phyloP scores from a whole-genome alignment of 768 basidiomycete species.

The Lentinula boryana region DNA sequence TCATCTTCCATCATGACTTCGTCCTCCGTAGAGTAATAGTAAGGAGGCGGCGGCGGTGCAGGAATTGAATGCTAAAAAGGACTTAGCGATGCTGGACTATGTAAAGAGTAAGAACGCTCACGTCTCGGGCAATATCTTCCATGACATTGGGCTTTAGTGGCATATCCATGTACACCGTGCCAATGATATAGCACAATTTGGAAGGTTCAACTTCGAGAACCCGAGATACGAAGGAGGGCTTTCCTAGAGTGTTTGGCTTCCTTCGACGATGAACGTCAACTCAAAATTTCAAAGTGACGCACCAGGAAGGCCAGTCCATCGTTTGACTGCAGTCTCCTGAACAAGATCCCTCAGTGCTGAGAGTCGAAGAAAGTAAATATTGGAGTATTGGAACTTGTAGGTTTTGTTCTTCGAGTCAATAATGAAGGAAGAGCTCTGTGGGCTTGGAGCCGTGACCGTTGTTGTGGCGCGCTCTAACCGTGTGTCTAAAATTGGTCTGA shows the following conservation, averaged over 20 bases:
- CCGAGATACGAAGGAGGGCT: conserved; percentile 65
- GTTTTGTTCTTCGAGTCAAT: conserved; percentile 37
- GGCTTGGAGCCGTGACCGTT: conserved; percentile 26
- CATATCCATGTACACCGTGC: conserved; percentile 99
- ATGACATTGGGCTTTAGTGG: conserved; percentile 97
- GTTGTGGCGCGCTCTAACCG: conserved; percentile 29
- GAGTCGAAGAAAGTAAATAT: conserved; percentile 49
- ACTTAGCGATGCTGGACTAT: conserved; percentile 4
- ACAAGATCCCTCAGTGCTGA: conserved; percentile 33
- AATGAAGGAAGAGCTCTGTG: conserved; percentile 38
- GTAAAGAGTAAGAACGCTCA: conserved; percentile 32
- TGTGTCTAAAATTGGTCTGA: neutral
- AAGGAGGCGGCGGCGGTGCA: conserved; percentile 68
- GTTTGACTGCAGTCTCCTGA: conserved; percentile 29
- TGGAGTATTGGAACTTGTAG: conserved; percentile 52
- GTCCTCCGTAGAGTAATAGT: conserved; percentile 76
- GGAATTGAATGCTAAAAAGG: conserved; percentile 75
- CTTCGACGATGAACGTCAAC: neutral
- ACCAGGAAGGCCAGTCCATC: conserved; percentile 39
- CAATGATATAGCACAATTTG: conserved; percentile 83
- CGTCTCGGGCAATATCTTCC: conserved; percentile 90
- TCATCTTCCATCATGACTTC: conserved; percentile 92
- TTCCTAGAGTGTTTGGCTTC: conserved; percentile 33
- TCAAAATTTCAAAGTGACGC: conserved; percentile 2
- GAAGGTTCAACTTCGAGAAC: conserved; percentile 86